These are phyloP conservation scores for Huiozyma naganishii DNA, from an alignment of 805 yeast species.

Conservation along the genomic window DNA sequence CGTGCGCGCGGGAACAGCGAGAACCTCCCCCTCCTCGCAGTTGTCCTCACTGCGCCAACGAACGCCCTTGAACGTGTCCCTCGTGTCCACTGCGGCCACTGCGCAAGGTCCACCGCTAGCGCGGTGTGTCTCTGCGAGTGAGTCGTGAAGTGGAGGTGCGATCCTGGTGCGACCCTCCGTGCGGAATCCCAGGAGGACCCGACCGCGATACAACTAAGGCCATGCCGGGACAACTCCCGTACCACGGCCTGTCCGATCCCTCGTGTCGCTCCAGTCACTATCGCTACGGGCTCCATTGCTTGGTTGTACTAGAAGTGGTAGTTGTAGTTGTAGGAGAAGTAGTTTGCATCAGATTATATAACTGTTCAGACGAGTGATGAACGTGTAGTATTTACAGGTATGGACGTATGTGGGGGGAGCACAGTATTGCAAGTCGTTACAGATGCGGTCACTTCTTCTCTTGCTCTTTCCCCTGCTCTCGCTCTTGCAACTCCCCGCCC, in stretches of 20 bases:
- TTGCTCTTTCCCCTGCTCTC: constrained; percentile 2
- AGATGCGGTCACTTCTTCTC: not conserved
- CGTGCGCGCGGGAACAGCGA: no score
- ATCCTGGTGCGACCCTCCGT: constrained; percentile 1
- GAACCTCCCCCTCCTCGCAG: not conserved
- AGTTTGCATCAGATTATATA: not conserved
- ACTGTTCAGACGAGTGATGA: not conserved
- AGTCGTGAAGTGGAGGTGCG: constrained; percentile 5
- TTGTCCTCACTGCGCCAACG: constrained; percentile 2
- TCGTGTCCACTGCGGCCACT: constrained; percentile 23
- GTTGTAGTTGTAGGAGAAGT: not conserved
- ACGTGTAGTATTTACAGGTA: no score
- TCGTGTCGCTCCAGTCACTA: constrained; percentile 35
- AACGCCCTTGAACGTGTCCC: constrained; percentile 4
- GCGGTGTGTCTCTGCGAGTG: constrained; percentile 17
- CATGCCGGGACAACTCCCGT: constrained; percentile 18
- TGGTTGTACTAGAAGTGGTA: not conserved
- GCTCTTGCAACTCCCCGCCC: constrained; percentile 37
- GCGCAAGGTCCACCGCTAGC: constrained; percentile 17
- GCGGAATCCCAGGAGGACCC: constrained; percentile 15
- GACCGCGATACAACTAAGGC: constrained; percentile 19
- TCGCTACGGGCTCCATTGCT: constrained; percentile 15
- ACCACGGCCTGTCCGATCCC: constrained; percentile 33
- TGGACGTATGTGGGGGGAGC: no score
- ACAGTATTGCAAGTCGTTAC: not conserved